Evolutionary conservation across 2,329 filamentous ascomycete genomes (phyloP).

Genomic region (Fusarium redolens): DNA sequence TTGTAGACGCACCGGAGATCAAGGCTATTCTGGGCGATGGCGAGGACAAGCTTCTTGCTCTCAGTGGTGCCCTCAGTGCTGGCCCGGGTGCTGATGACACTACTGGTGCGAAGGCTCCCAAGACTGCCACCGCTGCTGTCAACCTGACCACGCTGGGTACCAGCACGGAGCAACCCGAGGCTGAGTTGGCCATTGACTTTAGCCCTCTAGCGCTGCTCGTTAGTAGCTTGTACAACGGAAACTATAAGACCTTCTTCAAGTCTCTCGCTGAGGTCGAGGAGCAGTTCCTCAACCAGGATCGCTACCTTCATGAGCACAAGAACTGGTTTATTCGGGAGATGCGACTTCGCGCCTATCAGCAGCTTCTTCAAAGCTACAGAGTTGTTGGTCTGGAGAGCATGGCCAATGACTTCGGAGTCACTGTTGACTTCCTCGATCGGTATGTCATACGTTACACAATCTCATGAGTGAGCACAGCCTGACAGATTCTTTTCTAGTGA

Average conservation of each 20-base stretch:
- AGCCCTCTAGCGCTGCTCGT: slow-evolving; percentile 88
- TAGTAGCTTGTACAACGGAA: slow-evolving; percentile 89
- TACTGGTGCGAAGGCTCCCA: slow-evolving; percentile 69
- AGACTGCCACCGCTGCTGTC: slow-evolving; percentile 73
- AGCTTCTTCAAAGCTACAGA: slow-evolving; percentile 95
- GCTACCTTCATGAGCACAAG: slow-evolving; percentile 95
- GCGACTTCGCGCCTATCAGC: slow-evolving; percentile 94
- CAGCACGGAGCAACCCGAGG: slow-evolving; percentile 77
- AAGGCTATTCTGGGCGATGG: slow-evolving; percentile 93
- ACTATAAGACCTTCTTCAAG: slow-evolving; percentile 94
- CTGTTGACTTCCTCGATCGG: slow-evolving; percentile 95
- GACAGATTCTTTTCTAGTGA: slow-evolving; percentile 67
- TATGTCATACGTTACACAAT: slow-evolving; percentile 57
- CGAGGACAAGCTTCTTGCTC: slow-evolving; percentile 86
- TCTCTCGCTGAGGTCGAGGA: slow-evolving; percentile 92
- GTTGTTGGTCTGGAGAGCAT: slow-evolving; percentile 97
- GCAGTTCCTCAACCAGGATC: slow-evolving; percentile 91
- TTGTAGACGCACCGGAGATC: slow-evolving; percentile 98
- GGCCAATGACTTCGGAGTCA: slow-evolving; percentile 96
- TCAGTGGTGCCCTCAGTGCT: slow-evolving; percentile 83
- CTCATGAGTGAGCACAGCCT: background rate
- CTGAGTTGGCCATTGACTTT: slow-evolving; percentile 88
- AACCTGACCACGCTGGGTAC: slow-evolving; percentile 88
- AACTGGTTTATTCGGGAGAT: slow-evolving; percentile 99
- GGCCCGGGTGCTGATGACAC: slow-evolving; percentile 85